Conservation (phyloP, 2,329 filamentous ascomycete genomes). For the Cladosporium oxysporum region DNA sequence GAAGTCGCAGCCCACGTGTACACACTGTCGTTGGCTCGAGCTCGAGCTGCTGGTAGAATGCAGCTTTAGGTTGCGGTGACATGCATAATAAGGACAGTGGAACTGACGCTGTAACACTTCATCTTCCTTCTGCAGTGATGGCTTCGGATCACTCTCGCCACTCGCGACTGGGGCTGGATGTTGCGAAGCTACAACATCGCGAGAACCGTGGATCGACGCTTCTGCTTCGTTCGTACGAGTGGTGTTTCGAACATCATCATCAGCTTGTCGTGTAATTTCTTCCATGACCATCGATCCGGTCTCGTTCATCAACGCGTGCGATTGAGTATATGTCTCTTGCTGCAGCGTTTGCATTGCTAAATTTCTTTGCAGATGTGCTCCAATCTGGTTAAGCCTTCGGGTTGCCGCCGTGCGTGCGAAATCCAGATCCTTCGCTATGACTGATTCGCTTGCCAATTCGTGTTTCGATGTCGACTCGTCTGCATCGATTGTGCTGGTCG, state of each 20-base stretch:
- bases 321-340: background rate
- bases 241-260: background rate
- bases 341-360: slow-evolving; percentile 5
- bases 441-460: background rate
- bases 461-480: background rate
- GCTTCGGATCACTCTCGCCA: background rate
- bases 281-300: background rate
- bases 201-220: background rate
- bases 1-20: slow-evolving; percentile 5
- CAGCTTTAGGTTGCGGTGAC: background rate
- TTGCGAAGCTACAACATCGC: background rate
- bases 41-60: background rate
- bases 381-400: slow-evolving; percentile 7
- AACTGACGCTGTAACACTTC: background rate
- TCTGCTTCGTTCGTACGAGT: background rate
- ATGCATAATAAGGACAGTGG: slow-evolving; percentile 15
- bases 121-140: background rate
- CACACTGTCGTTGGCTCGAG: background rate
- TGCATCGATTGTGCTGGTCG: background rate
- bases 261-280: background rate
- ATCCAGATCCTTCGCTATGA: background rate
- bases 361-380: slow-evolving; percentile 4
- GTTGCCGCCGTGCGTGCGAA: background rate
- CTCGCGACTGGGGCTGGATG: background rate
- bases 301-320: background rate